A percentile compares a stretch with the other conserved stretches of the same genome.
Conservation (phyloP, 352 stramenopile genomes). For the Aphanomyces stellatus region DNA sequence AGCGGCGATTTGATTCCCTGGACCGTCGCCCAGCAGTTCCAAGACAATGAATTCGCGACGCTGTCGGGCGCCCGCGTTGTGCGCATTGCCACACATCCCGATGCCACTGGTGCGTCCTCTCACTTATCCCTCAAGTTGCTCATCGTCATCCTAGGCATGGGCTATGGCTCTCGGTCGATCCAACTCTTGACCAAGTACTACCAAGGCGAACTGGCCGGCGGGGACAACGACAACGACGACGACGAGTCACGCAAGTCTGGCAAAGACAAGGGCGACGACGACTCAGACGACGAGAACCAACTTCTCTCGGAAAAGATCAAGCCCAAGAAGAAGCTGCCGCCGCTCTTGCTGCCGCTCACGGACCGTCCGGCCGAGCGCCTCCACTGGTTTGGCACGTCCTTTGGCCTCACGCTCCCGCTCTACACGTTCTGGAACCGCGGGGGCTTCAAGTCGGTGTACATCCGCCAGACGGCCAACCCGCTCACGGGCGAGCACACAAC, state of each 20-base stretch:
- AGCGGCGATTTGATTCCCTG: constrained; percentile 99
- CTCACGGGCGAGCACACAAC: constrained; percentile 98
- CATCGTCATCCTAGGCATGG: constrained; percentile 84
- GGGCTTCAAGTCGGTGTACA: constrained; percentile 95
- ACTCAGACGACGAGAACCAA: constrained; percentile 40
- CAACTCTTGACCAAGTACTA: constrained; percentile 97
- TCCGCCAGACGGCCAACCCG: constrained; percentile 98
- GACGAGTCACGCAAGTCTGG: constrained; percentile 21
- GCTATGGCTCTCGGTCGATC: constrained; percentile 95
- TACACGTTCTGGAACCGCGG: constrained; percentile 96
- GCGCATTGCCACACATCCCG: constrained; percentile 96
- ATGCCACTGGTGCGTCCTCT: constrained; percentile 48
- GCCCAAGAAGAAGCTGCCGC: constrained; percentile 94
- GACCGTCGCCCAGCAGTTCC: constrained; percentile 99
- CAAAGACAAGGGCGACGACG: constrained; percentile 33
- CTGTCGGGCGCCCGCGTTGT: constrained; percentile 97
- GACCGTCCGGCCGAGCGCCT: constrained; percentile 92
- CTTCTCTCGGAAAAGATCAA: constrained; percentile 87
- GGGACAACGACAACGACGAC: constrained; percentile 28
- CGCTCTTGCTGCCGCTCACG: constrained; percentile 92
- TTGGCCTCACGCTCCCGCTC: constrained; percentile 93
- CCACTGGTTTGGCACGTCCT: constrained; percentile 98
- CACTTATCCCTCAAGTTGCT: neutral
- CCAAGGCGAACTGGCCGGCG: constrained; percentile 90
- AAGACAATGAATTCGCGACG: constrained; percentile 96